Evolutionary conservation across 495 filamentous ascomycete species (phyloP), one percentile per base, ranked within the genome.

Genomic region (Aspergillus cristatus): DNA sequence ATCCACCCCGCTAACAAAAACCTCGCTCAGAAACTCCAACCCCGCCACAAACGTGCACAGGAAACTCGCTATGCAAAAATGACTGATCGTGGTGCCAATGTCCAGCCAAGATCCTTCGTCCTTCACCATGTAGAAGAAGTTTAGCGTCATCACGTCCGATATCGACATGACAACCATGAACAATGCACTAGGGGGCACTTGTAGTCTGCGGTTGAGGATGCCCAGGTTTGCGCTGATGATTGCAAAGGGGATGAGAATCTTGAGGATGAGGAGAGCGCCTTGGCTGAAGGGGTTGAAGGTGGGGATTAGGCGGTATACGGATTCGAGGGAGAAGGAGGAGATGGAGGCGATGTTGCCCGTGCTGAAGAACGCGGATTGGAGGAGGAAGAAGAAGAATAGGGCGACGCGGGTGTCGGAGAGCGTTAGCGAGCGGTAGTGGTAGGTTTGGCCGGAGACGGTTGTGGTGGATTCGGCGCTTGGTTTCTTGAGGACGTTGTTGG

Each of bases 91-190:
- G 22, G 84, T 90, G 33, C 93, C 93, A 51, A 97, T 99, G 50
- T 99, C 93, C 36, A 99, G 63, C 93, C 93, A 99, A 25, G 79
- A 86, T 0, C 93, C 91, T 55, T 97, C 88, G 54, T 99, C 93
- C 38, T 79, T 79, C 6, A 99, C 93, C 54, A 94, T 81, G 74
- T 82, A 99, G 60, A 99, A 99, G 70, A 99, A 99, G 57, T 91
- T 87, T 38, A 99, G 69, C 3, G 93, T 97, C 50, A 97, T 69
- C 32, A 95, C 77, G 57, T 99, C 93, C 35, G 84, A 84, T 33
- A 94, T 75, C 12, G 86, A 81, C 79, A 94, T 94, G 30, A 93
- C 86, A 1, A 94, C 60, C 86, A 95, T 95, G 65, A 96, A 94
- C 15, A 99, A 67, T 13, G 85, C 86, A 33, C 71, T 75, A 15